Percentiles rank a stretch among this genome's conserved stretches.
Evolutionary conservation across 2,329 filamentous ascomycete genomes (phyloP).

Genomic region (Didymella pinodella): DNA sequence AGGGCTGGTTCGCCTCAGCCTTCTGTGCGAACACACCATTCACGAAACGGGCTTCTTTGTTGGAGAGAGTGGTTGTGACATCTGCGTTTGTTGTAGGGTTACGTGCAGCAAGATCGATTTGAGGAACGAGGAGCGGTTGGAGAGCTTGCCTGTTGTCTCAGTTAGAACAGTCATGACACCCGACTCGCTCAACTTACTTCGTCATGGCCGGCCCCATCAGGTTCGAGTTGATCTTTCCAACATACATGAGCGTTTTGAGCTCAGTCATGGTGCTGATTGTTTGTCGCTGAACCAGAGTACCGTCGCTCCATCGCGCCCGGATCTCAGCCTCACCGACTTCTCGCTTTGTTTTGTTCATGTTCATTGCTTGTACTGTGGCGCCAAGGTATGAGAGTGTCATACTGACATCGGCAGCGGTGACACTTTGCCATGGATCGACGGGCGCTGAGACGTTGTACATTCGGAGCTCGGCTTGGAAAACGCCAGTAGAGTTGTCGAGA

Average conservation of each 20-base stretch:
- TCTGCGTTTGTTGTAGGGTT: conserved; percentile 57
- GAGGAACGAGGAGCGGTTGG: conserved; percentile 71
- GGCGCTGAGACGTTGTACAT: conserved; percentile 74
- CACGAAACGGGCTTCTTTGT: conserved; percentile 75
- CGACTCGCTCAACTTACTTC: conserved; percentile 60
- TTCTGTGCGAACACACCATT: conserved; percentile 72
- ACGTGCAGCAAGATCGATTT: conserved; percentile 70
- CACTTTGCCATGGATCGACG: conserved; percentile 55
- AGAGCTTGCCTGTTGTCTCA: conserved; percentile 59
- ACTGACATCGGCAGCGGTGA: conserved; percentile 51
- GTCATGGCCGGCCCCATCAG: conserved; percentile 64
- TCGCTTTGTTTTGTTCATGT: conserved; percentile 44
- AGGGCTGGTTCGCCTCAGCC: conserved; percentile 57
- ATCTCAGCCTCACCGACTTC: conserved; percentile 33
- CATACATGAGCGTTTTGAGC: conserved; percentile 71
- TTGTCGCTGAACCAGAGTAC: conserved; percentile 41
- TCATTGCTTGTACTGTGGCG: conserved; percentile 53
- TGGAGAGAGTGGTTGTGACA: conserved; percentile 70
- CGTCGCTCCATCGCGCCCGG: conserved; percentile 30
- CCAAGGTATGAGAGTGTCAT: conserved; percentile 54
- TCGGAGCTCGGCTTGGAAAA: conserved; percentile 79
- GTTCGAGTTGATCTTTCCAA: conserved; percentile 70
- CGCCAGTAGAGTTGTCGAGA: conserved; percentile 70
- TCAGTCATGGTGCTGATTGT: conserved; percentile 41
- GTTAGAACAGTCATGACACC: conserved; percentile 22